phyloP scores from a whole-genome alignment of 179 eudicot genomes.

The Camellia oleifera region DNA sequence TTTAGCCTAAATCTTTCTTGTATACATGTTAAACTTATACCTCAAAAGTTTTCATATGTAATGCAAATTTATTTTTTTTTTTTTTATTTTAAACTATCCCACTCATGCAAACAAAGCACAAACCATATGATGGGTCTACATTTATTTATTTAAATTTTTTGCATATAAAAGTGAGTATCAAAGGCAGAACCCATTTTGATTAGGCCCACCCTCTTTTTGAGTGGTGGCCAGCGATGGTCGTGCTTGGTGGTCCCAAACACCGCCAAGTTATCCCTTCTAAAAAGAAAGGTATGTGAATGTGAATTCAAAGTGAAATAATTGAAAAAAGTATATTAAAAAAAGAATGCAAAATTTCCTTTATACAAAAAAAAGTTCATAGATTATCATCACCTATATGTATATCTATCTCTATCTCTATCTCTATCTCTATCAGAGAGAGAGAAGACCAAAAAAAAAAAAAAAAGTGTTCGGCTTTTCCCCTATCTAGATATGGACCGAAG shows the following conservation, averaged over 20 bases:
- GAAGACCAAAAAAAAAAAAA: no score
- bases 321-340: no score
- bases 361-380: not conserved
- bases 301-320: not conserved
- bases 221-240: conserved; percentile 2
- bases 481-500: no score
- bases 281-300: not conserved
- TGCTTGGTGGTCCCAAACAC: not conserved
- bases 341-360: not conserved
- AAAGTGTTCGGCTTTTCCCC: no score
- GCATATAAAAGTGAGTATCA: not conserved
- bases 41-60: no score
- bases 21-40: no score
- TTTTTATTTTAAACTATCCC: no score
- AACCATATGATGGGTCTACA: not conserved
- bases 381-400: not conserved
- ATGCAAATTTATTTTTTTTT: no score
- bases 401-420: no score
- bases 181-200: not conserved
- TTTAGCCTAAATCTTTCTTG: no score
- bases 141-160: not conserved
- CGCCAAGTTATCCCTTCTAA: not conserved
- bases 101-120: not conserved
- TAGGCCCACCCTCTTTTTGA: not conserved
- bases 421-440: no score